A percentile compares a stretch with the other conserved stretches of the same genome.
These are phyloP conservation scores for Atkinsonella hypoxylon DNA, from an alignment of 2,329 filamentous ascomycete species.

Conservation along the genomic window DNA sequence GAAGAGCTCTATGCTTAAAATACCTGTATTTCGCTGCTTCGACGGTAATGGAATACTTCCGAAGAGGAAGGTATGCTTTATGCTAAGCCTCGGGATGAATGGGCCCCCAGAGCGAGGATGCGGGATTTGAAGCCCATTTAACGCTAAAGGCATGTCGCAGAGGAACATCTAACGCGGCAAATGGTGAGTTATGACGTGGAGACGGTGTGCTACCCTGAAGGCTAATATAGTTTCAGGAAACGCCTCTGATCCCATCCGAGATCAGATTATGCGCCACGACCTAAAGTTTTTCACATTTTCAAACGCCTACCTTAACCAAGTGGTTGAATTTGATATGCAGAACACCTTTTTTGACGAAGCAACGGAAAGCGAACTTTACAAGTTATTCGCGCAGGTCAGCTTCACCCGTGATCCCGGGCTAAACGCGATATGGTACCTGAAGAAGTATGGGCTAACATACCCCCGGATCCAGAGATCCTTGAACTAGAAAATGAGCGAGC, in stretches of 20 bases:
- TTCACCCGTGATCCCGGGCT: conserved; percentile 16
- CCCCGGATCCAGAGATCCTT: conserved; percentile 15
- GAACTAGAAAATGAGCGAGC: conserved; percentile 11
- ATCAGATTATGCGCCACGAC: conserved; percentile 11
- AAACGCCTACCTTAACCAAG: conserved; percentile 17
- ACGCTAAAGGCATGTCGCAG: conserved; percentile 10
- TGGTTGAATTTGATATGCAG: conserved; percentile 17
- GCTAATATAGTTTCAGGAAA: background rate
- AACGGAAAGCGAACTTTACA: conserved; percentile 8
- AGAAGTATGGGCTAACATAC: conserved; percentile 15
- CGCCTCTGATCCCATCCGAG: background rate
- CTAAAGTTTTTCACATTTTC: conserved; percentile 17
- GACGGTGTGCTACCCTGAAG: background rate
- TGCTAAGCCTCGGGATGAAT: conserved; percentile 17
- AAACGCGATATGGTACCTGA: conserved; percentile 17
- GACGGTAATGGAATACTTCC: conserved; percentile 7
- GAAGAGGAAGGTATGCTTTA: conserved; percentile 13
- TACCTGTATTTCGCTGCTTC: conserved; percentile 13
- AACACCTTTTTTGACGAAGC: conserved; percentile 16
- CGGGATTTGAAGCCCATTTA: conserved; percentile 10
- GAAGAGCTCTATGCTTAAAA: conserved; percentile 17
- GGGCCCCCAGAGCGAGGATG: conserved; percentile 13
- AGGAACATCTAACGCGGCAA: conserved; percentile 12
- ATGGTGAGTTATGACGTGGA: conserved; percentile 10
- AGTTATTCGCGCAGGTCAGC: conserved; percentile 10